Evolutionary conservation across 805 yeast genomes (phyloP), one percentile per base, ranked within the genome.

Genomic region (Helenozyma baotianmanensis): DNA sequence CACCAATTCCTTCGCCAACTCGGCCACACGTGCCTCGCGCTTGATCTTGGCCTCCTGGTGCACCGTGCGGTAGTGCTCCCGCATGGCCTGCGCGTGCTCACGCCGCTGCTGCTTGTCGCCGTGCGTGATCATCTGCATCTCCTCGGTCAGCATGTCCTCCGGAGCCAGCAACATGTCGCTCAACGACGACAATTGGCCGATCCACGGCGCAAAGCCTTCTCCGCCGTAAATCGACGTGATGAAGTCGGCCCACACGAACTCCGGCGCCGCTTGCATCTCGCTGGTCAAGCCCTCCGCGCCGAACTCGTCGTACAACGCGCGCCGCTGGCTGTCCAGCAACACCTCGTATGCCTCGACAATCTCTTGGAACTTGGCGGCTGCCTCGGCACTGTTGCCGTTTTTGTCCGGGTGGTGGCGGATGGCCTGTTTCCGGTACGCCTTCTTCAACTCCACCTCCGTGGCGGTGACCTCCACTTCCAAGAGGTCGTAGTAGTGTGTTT

Each of bases 381-480:
- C 98, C 9, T 76, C 74, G 25, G 92, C 94, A 55, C 92, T 95
- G 50, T 83, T 80, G n/a, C 95, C 96, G 53, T 90, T 87, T 65
- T 92, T 92, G 58, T 92, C 98, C 1, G 98, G 98, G 17, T 46
- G 50, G 17, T 39, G 47, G 21, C 35, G 43, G 27, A 46, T 42
- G 27, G 50, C 50, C 23, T 25, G 40, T 16, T 44, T 46, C 13
- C 50, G 23, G 60, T 92, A 92, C 0, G 97, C 95, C 56, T 87
- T 87, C 60, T 92, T 92, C 59, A 92, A 85, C 43, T 92, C 95
- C 9, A 75, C 66, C 4, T 80, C 80, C 0, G 83, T 72, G 13
- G 97, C 97, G 9, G 74, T 74, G 14, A 80, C 70, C 16, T 61
- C 47, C 12, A 90, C 81, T 23, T 76, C 84, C 30, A 92, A 64